Conservation (phyloP, 23 red algal genomes). For the Agarophyton chilense region DNA sequence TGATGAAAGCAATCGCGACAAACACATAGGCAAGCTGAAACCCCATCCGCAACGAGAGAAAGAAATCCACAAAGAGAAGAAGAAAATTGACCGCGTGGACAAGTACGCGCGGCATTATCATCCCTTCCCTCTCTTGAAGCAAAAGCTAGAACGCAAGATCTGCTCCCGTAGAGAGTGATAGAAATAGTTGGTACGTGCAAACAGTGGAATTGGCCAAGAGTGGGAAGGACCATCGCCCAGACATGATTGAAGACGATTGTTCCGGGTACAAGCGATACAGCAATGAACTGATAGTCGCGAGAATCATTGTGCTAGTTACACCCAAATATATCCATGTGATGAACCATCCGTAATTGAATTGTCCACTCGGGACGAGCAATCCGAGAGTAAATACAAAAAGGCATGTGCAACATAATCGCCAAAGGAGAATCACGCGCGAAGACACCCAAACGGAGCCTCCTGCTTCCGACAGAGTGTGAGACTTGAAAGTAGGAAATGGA, state of each 20-base stretch:
- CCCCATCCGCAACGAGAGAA: slow-evolving; percentile 42
- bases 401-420: slow-evolving; percentile 8
- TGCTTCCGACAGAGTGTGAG: slow-evolving; percentile 3
- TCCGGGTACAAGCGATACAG: slow-evolving; percentile 16
- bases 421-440: slow-evolving; percentile 3
- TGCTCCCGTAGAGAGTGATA: not conserved
- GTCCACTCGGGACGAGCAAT: not conserved
- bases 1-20: not conserved
- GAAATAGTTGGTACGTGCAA: not conserved
- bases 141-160: slow-evolving; percentile 62
- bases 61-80: slow-evolving; percentile 32
- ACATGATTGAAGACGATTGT: not conserved
- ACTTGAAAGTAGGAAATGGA: not conserved
- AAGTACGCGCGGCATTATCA: not conserved
- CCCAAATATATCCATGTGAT: slow-evolving; percentile 1
- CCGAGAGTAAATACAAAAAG: slow-evolving; percentile 13
- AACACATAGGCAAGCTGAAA: slow-evolving; percentile 44
- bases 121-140: not conserved
- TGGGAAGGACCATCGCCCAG: not conserved
- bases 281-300: slow-evolving; percentile 15
- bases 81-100: slow-evolving; percentile 52
- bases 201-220: not conserved
- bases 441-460: slow-evolving; percentile 39
- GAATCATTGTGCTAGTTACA: slow-evolving; percentile 22
- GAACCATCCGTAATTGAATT: not conserved